Evolutionary conservation across 257 asterid species (phyloP), one percentile per base, ranked within the genome.

Genomic region (Gentiana dahurica): DNA sequence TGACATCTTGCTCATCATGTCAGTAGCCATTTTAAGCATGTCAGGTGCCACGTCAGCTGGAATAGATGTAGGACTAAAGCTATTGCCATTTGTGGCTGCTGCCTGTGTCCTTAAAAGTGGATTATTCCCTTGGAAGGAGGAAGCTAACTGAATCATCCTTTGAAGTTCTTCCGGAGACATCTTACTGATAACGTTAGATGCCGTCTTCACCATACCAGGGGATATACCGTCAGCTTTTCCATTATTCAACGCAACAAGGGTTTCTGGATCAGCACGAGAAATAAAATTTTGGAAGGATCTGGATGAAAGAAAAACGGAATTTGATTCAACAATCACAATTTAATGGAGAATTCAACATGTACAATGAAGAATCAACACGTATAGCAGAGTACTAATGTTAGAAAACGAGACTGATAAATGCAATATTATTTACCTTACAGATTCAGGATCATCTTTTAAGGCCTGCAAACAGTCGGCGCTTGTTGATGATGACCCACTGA

Each of bases 141-240:
- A 88, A 62, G 99, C 95, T 64, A 85, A 48, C 49, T 77, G 70
- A 60, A 83, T 66, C 97, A 92, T 88, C 53, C 71, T 83, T 60
- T 81, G 76, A 48, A 92, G 94, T 69, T 92, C 99, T 68, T 85
- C 91, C 0, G 94, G 91, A 51, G 99, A 77, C 99, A 92, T 88
- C 70, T 80, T 83, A 64, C 91, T 73, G 13, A 92, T 73, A 60
- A 78, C 68, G 70, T 61, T 73, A 13, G 95, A 80, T 53, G 97
- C 95, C 4, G 94, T 74, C 80, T 77, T 88, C 51, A 92, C 65
- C 95, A 88, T 88, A 65, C 79, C 97, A 46, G 95, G 95, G 57
- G 97, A 71, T 59, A 92, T 63, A 12, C 86, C 95, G 51, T 89
- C 94, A 58, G 68, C 72, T 57, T 77, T 75, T 57, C 94, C 95